phyloP scores from a whole-genome alignment of 192 early-diverging fungal species.

The Backusella circina region DNA sequence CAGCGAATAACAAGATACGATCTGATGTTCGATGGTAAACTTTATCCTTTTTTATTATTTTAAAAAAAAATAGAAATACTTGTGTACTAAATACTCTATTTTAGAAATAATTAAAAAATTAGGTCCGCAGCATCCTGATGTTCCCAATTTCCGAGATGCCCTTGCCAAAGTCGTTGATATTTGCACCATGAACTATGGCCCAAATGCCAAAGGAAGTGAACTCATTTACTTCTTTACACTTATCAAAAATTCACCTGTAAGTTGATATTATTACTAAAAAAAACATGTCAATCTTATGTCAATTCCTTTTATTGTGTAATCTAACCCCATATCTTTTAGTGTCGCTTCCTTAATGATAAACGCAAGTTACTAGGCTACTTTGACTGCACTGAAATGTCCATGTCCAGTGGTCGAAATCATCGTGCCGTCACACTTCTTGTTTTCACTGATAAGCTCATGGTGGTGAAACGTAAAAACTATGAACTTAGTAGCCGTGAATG shows the following conservation, averaged over 20 bases:
- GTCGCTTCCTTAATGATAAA: constrained; percentile 11
- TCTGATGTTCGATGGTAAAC: constrained; percentile 12
- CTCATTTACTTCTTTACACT: constrained; percentile 16
- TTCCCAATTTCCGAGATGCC: constrained; percentile 1
- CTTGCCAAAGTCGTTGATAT: constrained; percentile 5
- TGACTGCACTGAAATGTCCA: constrained; percentile 21
- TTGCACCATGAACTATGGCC: constrained; percentile 19
- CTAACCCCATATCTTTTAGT: background rate
- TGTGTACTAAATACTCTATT: background rate
- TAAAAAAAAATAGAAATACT: background rate
- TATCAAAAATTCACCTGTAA: constrained; percentile 23
- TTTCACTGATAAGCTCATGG: constrained; percentile 26
- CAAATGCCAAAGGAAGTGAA: constrained; percentile 10
- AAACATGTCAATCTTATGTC: background rate
- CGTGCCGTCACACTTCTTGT: constrained; percentile 23
- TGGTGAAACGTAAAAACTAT: constrained; percentile 11
- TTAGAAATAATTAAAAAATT: constrained; percentile 9
- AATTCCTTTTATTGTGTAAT: constrained; percentile 1
- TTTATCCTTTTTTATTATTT: too few species aligned
- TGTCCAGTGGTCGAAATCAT: background rate
- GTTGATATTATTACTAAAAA: background rate
- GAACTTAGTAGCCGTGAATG: background rate
- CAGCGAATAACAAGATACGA: constrained; percentile 23
- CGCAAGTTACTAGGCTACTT: constrained; percentile 15
- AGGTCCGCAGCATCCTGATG: constrained; percentile 13